Base-by-base conservation (phyloP, 2,329 filamentous ascomycete species). In the Fonsecaea pugnacius region DNA sequence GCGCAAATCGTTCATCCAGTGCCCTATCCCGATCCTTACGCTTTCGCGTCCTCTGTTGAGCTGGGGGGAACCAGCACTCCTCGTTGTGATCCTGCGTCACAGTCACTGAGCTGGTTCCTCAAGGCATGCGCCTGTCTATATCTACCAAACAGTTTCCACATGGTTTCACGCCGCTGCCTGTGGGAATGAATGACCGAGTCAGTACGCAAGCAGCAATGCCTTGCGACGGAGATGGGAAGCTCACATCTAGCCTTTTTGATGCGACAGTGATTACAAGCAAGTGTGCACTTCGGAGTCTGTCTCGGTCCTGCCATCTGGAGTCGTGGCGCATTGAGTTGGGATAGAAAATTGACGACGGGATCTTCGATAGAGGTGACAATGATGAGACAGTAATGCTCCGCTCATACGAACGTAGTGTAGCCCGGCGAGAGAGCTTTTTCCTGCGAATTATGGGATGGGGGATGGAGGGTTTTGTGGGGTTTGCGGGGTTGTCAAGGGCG, bases 211-310 rank as follows among this genome's bases (percentile, higher is more conserved):
- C 46, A 51, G n/a, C 18, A 24, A 10, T 21, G 7, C 6, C 9
- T 51, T 30, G 46, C 46, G 18, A 51, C 5, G 18, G 46, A 51
- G 46, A 51, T 56, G 52, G 52, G 52, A 35, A n/a, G n/a, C 53
- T 36, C 53, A 56, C 53, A 56, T 56, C 36, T 36, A 12, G 53
- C 53, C 53, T 56, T 56, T 38, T 56, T 56, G 53, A 56, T 36
- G 32, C 53, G 53, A 16, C 53, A 56, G 30, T 56, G 36, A 24
- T 56, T 56, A 18, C 53, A 56, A 21, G 53, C 53, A 12, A 38
- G 36, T 10, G 30, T 35, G 16, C 53, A 56, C 36, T 56, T 56
- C 14, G 53, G 46, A 51, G n/a, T 9, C 18, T 51, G 46, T 24
- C 46, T 51, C 18, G 46, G 7, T 30, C 46, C 46, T 24, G 46